Conservation (phyloP, 2,329 filamentous ascomycete species). For the Talaromyces sp. region DNA sequence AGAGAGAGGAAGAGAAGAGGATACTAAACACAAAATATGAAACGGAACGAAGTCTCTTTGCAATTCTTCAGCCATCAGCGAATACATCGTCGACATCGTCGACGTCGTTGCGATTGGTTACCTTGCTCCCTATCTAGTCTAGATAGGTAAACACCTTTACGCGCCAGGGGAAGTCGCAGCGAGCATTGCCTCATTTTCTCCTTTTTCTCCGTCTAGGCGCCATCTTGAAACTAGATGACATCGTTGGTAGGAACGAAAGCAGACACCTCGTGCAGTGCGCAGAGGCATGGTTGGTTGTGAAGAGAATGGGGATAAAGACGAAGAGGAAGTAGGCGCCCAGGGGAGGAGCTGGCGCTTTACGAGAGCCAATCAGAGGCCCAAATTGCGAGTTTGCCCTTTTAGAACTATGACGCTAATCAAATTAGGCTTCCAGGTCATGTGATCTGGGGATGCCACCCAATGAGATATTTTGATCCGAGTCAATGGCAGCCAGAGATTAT, state of each 20-base stretch:
- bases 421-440: neutral
- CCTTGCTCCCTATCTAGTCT: too few species aligned
- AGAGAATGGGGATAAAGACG: neutral
- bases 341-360: slow-evolving; percentile 2
- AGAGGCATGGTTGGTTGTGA: slow-evolving; percentile 15
- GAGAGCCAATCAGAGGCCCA: neutral
- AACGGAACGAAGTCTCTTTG: neutral
- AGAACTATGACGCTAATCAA: neutral
- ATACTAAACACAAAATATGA: slow-evolving; percentile 13
- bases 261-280: neutral
- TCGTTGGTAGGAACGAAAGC: neutral
- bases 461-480: neutral
- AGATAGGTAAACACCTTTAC: neutral
- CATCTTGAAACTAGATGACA: slow-evolving; percentile 16
- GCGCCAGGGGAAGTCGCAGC: slow-evolving; percentile 13
- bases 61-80: neutral
- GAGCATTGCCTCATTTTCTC: neutral
- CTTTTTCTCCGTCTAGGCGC: slow-evolving; percentile 2
- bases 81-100: neutral
- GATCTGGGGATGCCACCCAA: neutral
- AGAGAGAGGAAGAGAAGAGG: neutral
- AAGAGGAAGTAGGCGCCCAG: slow-evolving; percentile 9
- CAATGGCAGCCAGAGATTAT: neutral
- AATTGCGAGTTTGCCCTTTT: neutral
- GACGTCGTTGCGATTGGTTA: slow-evolving; percentile 11